Evolutionary conservation across 208 protist species (phyloP).

Genomic region (Herpetomonas samuelpessoai): DNA sequence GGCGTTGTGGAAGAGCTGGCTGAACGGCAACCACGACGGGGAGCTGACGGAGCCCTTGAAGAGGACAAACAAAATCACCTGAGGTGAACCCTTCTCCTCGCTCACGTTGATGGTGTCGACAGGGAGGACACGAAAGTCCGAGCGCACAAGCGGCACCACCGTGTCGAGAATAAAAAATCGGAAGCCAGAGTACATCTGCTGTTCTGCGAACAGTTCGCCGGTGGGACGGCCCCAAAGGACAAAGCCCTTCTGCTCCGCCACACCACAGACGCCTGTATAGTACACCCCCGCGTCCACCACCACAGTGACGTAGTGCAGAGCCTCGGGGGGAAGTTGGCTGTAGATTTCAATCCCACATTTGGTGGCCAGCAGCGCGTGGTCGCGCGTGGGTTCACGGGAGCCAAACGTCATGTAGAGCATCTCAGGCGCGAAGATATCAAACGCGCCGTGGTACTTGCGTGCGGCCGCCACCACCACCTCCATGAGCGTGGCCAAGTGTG

Average conservation of each 20-base stretch:
- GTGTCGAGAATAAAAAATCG: slow-evolving; percentile 33
- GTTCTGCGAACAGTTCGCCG: slow-evolving; percentile 18
- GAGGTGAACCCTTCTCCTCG: slow-evolving; percentile 9
- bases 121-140: slow-evolving; percentile 29
- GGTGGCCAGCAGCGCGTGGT: slow-evolving; percentile 32
- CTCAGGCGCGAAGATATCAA: slow-evolving; percentile 38
- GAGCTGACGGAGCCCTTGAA: slow-evolving; percentile 18
- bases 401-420: slow-evolving; percentile 40
- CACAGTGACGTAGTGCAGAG: slow-evolving; percentile 19
- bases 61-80: slow-evolving; percentile 27
- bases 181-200: slow-evolving; percentile 23
- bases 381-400: slow-evolving; percentile 15
- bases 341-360: slow-evolving; percentile 36
- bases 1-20: slow-evolving; percentile 9
- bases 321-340: slow-evolving; percentile 12
- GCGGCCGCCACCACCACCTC: slow-evolving; percentile 19
- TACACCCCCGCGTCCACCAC: slow-evolving; percentile 39
- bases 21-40: slow-evolving; percentile 17
- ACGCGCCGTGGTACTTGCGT: slow-evolving; percentile 32
- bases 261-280: slow-evolving; percentile 27
- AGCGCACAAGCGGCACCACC: slow-evolving; percentile 26
- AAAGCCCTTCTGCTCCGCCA: slow-evolving; percentile 29
- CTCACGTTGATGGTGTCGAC: slow-evolving; percentile 24
- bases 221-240: slow-evolving; percentile 29
- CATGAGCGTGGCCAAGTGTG: slow-evolving; percentile 21